Base-by-base conservation (phyloP, 805 yeast species). In the Diddensiella santjacobensis region DNA sequence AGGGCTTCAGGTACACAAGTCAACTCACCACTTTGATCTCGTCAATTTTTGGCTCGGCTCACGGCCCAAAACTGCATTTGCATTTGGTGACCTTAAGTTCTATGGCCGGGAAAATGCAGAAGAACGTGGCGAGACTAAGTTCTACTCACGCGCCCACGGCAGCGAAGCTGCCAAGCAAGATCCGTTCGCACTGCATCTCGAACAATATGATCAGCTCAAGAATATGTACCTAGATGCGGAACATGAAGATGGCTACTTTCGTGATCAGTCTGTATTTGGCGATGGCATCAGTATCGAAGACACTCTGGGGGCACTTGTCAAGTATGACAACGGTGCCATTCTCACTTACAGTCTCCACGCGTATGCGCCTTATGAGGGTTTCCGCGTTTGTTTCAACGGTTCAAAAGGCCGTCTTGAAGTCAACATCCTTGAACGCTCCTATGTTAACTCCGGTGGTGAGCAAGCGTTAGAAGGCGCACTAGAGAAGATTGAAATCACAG, bases 201-300 rank as follows among this genome's bases (percentile, higher is more conserved):
- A 23, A n/a, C 31, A 47, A 18, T 26, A 47, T 22, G 26, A 19
- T 19, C 46, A 49, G 31, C 40, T 49, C 20, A 45, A 49, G 30
- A 48, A 19, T 3, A 41, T 49, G 49, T 49, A 49, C 23, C 37
- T 49, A 13, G 52, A 49, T 41, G 52, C 52, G 10, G 52, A 49
- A 36, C 52, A 49, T 29, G 52, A 49, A 23, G 52, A 49, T 30
- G 38, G 37, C 24, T 49, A 49, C 41, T 49, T 37, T 44, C 40
- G 52, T 29, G 52, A 49, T 29, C 52, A 49, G 29, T 44, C 48
- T 22, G 52, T 49, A 3, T 49, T 49, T 29, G 52, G 52, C 3
- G 52, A 49, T 35, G 52, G 52, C 13, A 49, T 49, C 42, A 45
- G 49, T 31, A 49, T 49, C 30, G 52, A 49, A 35, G 52, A 49